These are phyloP conservation scores for Meyerozyma sp. DNA, from an alignment of 1,139 yeast species.

Conservation along the genomic window DNA sequence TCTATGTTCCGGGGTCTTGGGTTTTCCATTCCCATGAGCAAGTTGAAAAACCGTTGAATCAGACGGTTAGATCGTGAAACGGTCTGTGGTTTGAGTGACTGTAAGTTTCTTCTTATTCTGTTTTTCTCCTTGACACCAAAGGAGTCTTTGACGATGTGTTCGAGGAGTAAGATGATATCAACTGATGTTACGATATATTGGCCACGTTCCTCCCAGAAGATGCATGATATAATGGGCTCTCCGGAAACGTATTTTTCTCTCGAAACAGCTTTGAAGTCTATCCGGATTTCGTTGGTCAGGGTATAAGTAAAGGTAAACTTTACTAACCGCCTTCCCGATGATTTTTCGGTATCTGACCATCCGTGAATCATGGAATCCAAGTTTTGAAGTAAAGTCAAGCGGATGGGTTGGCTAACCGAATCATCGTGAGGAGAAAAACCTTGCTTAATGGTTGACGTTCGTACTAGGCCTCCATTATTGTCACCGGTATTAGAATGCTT, in stretches of 20 bases:
- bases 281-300: conserved; percentile 17
- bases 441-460: not conserved
- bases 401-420: not conserved
- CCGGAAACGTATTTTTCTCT: conserved; percentile 18
- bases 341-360: conserved; percentile 31
- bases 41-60: conserved; percentile 45
- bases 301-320: conserved; percentile 18
- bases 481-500: not conserved
- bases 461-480: not conserved
- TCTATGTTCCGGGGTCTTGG: conserved; percentile 72
- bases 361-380: conserved; percentile 18
- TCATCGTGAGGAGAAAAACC: not conserved
- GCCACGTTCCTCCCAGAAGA: conserved; percentile 51
- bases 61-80: conserved; percentile 47
- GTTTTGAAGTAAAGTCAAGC: not conserved
- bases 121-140: conserved; percentile 68
- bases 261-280: conserved; percentile 21
- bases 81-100: conserved; percentile 60
- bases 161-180: conserved; percentile 56
- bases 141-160: conserved; percentile 50
- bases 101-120: conserved; percentile 63
- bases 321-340: conserved; percentile 30
- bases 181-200: conserved; percentile 59
- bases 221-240: conserved; percentile 49
- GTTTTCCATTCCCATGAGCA: conserved; percentile 58